Base-by-base conservation (phyloP, 1,284 basidiomycete genomes). In the Apiotrichum mycotoxinovorans region DNA sequence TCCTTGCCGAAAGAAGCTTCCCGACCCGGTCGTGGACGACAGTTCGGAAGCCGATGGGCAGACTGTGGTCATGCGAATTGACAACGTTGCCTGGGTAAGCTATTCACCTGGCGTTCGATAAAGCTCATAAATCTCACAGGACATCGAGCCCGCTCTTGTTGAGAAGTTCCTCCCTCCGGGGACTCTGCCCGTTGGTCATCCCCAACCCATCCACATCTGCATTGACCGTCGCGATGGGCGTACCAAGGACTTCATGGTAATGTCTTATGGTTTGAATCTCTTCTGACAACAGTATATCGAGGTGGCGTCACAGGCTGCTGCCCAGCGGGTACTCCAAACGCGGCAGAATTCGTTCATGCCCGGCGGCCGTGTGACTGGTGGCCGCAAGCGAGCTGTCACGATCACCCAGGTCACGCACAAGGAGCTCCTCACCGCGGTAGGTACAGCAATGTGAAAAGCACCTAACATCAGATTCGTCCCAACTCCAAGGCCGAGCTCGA, bases 231-330 rank as follows among this genome's bases (percentile, higher is more conserved):
- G 51, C 30, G 73, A 75, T 40, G 77, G 77, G 0, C 64, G 72
- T 23, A 77, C 73, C 5, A 77, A 75, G 54, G 76, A 78, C 51
- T 78, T 71, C 57, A 53, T 77, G 49, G 76, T 78, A 33, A 58
- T 72, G 58, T 20, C 14, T 7, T 15, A 14, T 12, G 14, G 15
- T 18, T 25, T 25, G 7, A 27, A n/a, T 4, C 3, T 14, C 44
- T 30, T 49, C 58, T 65, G 25, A 59, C 53, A 0, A 0, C 57
- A 77, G 76, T 78, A 73, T 52, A 62, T 78, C 51, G 77, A 78
- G 54, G 74, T 73, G 7, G 52, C 53, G 15, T 68, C 68, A 2
- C 53, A 54, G n/a, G 57, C 66, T 30, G 71, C 73, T 3, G 73
- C 73, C 1, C 62, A 66, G 10, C 50, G 56, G 8, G 63, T 76